A percentile compares a stretch with the other conserved stretches of the same genome.
Conservation (phyloP, 169 alveolate species). For the Cryptosporidium bovis region DNA sequence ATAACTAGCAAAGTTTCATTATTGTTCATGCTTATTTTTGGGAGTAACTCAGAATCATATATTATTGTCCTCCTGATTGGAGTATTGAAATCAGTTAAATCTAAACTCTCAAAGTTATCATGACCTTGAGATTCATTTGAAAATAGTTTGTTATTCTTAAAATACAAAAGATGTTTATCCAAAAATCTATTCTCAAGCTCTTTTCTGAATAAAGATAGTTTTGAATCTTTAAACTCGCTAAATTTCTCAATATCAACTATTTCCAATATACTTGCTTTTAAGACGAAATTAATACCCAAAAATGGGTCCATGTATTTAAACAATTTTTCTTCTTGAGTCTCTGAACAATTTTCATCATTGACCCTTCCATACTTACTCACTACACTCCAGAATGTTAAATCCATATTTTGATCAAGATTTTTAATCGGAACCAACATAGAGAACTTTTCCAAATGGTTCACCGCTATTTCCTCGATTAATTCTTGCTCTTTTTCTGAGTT, state of each 20-base stretch:
- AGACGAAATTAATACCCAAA: neutral
- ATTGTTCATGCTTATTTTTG: conserved; percentile 19
- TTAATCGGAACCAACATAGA: conserved; percentile 46
- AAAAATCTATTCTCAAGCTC: conserved; percentile 36
- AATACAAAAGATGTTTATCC: conserved; percentile 17
- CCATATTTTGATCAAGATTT: conserved; percentile 21
- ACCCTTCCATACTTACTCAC: conserved; percentile 36
- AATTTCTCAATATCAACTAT: conserved; percentile 55
- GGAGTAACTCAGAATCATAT: conserved; percentile 45
- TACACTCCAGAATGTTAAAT: conserved; percentile 51
- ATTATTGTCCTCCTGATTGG: conserved; percentile 64
- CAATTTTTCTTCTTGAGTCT: neutral
- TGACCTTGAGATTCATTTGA: no score
- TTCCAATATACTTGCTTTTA: conserved; percentile 36
- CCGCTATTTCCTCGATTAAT: conserved; percentile 16
- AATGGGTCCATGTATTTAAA: conserved; percentile 48
- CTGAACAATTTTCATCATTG: neutral
- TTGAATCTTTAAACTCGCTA: neutral
- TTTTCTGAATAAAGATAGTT: neutral
- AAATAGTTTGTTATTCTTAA: neutral
- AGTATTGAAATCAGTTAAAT: conserved; percentile 26
- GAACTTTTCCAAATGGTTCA: conserved; percentile 29
- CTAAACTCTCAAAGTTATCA: neutral
- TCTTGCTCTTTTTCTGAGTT: conserved; percentile 1
- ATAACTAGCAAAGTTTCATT: conserved; percentile 36